Evolutionary conservation across 257 asterid genomes (phyloP).

Genomic region (Linaria vulgaris): DNA sequence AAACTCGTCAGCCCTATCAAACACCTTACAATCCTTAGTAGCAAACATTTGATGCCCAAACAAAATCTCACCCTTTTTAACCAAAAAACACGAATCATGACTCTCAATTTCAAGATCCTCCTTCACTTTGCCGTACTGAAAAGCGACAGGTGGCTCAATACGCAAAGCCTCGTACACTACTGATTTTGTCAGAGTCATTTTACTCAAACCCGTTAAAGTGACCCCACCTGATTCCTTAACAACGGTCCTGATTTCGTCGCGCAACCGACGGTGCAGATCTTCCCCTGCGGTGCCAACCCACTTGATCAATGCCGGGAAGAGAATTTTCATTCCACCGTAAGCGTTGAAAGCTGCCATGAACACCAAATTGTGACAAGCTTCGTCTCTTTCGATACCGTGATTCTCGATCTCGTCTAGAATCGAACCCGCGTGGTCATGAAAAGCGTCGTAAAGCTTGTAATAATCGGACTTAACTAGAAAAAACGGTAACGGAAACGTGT

Average conservation of each 20-base stretch:
- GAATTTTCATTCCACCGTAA: constrained; percentile 76
- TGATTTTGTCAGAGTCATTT: constrained; percentile 59
- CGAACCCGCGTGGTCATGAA: constrained; percentile 18
- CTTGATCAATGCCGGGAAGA: constrained; percentile 56
- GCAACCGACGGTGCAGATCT: constrained; percentile 54
- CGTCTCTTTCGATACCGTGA: constrained; percentile 58
- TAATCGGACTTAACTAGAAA: constrained; percentile 44
- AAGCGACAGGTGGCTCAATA: constrained; percentile 72
- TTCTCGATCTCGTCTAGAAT: constrained; percentile 54
- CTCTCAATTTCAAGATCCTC: constrained; percentile 46
- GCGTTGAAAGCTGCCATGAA: constrained; percentile 86
- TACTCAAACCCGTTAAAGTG: constrained; percentile 33
- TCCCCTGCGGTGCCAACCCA: constrained; percentile 66
- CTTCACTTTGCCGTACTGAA: constrained; percentile 63
- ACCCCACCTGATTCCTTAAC: constrained; percentile 53
- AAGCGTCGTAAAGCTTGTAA: constrained; percentile 47
- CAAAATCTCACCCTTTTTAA: constrained; percentile 74
- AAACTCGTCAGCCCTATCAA: constrained; percentile 45
- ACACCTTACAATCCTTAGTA: constrained; percentile 58
- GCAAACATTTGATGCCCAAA: constrained; percentile 77
- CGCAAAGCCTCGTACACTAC: constrained; percentile 65
- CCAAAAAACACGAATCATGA: constrained; percentile 54
- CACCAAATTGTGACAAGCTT: constrained; percentile 74
- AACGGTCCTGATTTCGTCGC: constrained; percentile 47
- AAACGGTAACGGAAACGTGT: constrained; percentile 45